Percentiles rank a stretch among this genome's conserved stretches.
These are phyloP conservation scores for Colletotrichum lupini DNA, from an alignment of 2,329 filamentous ascomycete species.

Conservation along the genomic window DNA sequence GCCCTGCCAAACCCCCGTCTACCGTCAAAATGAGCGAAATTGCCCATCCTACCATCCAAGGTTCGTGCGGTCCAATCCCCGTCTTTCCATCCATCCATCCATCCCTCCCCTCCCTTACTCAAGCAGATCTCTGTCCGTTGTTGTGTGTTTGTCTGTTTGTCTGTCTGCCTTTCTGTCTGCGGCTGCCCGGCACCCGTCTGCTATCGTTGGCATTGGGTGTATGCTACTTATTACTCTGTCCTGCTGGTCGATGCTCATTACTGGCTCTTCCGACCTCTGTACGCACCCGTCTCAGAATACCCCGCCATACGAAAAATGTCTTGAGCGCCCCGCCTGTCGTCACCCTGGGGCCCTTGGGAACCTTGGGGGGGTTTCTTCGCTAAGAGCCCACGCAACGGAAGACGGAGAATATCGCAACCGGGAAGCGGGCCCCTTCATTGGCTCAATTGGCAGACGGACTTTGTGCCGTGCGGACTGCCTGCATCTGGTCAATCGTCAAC, in stretches of 20 bases:
- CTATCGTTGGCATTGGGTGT: background rate
- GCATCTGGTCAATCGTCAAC: conserved; percentile 11
- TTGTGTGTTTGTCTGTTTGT: too few species aligned
- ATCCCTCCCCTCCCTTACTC: background rate
- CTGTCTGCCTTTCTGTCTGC: background rate
- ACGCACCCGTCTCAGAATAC: background rate
- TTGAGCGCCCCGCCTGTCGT: conserved; percentile 11
- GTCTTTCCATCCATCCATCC: background rate
- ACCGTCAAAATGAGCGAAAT: conserved; percentile 62
- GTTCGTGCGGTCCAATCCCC: conserved; percentile 50
- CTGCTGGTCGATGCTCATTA: background rate
- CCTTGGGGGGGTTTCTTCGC: background rate
- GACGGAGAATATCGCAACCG: conserved; percentile 1
- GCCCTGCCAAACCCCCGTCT: conserved; percentile 23
- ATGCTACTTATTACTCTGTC: background rate
- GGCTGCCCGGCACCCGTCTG: background rate
- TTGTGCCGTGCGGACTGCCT: background rate
- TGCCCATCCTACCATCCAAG: conserved; percentile 68
- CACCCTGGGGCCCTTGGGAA: background rate
- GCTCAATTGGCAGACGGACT: background rate
- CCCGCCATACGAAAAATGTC: conserved; percentile 5
- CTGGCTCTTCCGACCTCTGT: background rate
- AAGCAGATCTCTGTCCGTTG: background rate
- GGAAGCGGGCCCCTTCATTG: background rate
- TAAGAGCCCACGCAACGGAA: background rate